These are phyloP conservation scores for Dalbergia cochinchinensis DNA, from an alignment of 306 rosid species.

Conservation along the genomic window DNA sequence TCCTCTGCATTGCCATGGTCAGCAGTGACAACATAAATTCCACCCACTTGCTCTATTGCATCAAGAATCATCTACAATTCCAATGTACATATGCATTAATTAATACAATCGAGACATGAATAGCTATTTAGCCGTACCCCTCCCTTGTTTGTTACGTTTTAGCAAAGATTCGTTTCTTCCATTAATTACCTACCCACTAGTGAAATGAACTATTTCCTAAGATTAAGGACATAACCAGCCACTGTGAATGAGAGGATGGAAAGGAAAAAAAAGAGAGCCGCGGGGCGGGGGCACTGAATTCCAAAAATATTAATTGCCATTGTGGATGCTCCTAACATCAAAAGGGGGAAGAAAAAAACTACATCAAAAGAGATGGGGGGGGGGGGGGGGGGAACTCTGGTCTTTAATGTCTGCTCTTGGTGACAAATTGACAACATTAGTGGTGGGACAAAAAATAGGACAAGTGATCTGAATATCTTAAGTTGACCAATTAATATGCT, in stretches of 20 bases:
- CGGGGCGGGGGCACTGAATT: no score
- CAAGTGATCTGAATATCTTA: background rate
- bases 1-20: conserved; percentile 99
- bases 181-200: conserved; percentile 4
- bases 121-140: background rate
- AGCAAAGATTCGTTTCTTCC: background rate
- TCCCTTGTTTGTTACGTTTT: background rate
- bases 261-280: no score
- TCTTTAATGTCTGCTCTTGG: background rate
- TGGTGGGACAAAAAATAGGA: background rate
- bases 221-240: background rate
- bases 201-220: background rate
- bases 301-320: no score
- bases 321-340: background rate
- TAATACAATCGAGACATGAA: background rate
- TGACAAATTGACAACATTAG: background rate
- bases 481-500: conserved; percentile 1
- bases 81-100: conserved; percentile 9
- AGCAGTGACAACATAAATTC: conserved; percentile 96
- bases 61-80: conserved; percentile 86
- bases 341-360: background rate
- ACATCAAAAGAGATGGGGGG: no score
- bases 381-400: no score
- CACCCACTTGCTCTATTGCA: conserved; percentile 92
- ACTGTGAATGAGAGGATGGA: background rate